phyloP scores from a whole-genome alignment of 169 alveolate species.

The Plasmodium yoelii region DNA sequence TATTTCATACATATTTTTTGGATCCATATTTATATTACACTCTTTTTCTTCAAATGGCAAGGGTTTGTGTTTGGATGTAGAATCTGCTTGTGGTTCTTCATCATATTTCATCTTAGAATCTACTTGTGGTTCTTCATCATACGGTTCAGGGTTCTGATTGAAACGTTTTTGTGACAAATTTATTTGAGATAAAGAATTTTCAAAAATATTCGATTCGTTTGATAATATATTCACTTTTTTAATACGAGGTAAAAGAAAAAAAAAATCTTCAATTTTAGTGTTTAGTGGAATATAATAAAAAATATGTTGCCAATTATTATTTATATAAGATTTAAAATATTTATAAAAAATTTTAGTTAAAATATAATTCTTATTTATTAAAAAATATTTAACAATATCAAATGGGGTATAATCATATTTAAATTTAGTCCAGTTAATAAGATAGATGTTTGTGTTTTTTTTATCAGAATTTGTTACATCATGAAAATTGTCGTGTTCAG shows the following conservation, averaged over 20 bases:
- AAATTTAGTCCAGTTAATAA: conserved; percentile 68
- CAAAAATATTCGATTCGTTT: background rate
- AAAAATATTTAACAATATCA: conserved; percentile 64
- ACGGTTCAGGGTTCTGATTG: background rate
- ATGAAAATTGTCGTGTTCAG: background rate
- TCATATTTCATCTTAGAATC: background rate
- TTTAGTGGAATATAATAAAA: conserved; percentile 48
- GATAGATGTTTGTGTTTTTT: conserved; percentile 12
- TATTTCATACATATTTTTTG: conserved; percentile 7
- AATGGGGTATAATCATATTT: conserved; percentile 63
- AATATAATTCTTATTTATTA: conserved; percentile 55
- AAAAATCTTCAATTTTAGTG: conserved; percentile 36
- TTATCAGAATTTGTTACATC: background rate
- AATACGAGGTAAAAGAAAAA: conserved; percentile 31
- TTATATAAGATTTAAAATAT: conserved; percentile 51
- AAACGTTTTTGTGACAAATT: background rate
- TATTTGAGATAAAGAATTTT: background rate
- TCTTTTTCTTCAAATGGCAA: background rate
- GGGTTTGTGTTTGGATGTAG: too few species aligned
- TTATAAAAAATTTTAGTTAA: conserved; percentile 56
- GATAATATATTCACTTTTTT: background rate
- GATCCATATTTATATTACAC: background rate
- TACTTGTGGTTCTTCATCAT: background rate
- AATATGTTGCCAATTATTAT: conserved; percentile 49
- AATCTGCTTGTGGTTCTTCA: background rate